Base-by-base conservation (phyloP, 2,329 filamentous ascomycete species). In the Aciculosporium take region DNA sequence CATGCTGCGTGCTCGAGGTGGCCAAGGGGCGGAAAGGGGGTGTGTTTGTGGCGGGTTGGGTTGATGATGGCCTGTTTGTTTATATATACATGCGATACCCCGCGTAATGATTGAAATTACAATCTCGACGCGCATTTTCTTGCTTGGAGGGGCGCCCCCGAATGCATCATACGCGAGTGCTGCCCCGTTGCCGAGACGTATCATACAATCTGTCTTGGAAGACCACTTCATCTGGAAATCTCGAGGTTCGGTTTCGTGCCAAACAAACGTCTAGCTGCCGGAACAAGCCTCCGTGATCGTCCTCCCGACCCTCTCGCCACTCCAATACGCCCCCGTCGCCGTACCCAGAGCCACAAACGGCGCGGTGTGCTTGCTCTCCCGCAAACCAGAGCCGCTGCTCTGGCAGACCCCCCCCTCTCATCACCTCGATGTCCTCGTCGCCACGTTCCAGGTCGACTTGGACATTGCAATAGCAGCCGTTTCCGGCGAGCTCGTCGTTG, bases 361-460 rank as follows among this genome's bases (percentile, higher is more conserved):
- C 41, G 85, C 81, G 18, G 86, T 94, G 62, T 94, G 87, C 62
- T 94, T 94, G 87, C 62, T 94, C 87, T 0, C 87, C 87, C 0
- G 87, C 87, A 49, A 94, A 68, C 87, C 87, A 94, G 7, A 94
- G 55, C 0, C 83, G 78, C 18, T 76, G 65, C 10, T 75, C 76
- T 1, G 78, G 79, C 48, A 82, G 50, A 0, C 80, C 79, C 31
- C 71, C 62, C 2, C 71, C 62, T 2, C 77, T 65, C 61, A 85
- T 72, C 3, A 57, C 60, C 37, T 80, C 72, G 37, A 94, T 76
- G 55, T 93, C 83, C 43, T 68, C 64, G 50, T 88, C 84, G 1
- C 79, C 84, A 5, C 75, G 66, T 49, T 75, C 65, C 36, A 89
- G 55, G 0, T 84, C 86, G 13, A 81, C 68, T 52, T 87, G 86